Conservation (phyloP, 192 early-diverging fungal species). For the Gryganskiella cystojenkinii region DNA sequence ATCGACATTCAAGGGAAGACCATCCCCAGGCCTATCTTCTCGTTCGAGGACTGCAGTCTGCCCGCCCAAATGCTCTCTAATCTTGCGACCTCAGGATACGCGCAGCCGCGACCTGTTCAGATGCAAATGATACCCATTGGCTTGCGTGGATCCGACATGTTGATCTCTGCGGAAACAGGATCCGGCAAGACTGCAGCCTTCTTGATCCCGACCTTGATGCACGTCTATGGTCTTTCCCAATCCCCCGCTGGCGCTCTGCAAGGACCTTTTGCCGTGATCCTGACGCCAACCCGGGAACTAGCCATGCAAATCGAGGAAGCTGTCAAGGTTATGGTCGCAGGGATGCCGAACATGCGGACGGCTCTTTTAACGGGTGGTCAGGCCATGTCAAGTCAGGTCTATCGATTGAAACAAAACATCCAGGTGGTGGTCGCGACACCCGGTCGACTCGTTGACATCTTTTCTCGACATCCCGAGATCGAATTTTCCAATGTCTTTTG, state of each 20-base stretch:
- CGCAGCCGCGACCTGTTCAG: conserved; percentile 42
- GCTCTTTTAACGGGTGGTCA: conserved; percentile 64
- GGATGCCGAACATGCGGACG: conserved; percentile 62
- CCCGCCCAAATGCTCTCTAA: conserved; percentile 53
- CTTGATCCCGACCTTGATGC: conserved; percentile 56
- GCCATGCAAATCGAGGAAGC: conserved; percentile 61
- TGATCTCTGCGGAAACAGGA: conserved; percentile 59
- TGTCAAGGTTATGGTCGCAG: conserved; percentile 49
- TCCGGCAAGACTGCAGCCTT: conserved; percentile 65
- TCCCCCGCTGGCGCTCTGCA: conserved; percentile 18
- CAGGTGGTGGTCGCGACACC: conserved; percentile 69
- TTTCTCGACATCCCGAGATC: conserved; percentile 47
- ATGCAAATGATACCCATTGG: conserved; percentile 53
- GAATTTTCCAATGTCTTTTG: conserved; percentile 54
- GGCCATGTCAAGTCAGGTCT: conserved; percentile 61
- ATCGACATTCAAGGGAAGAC: conserved; percentile 55
- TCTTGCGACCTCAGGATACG: conserved; percentile 35
- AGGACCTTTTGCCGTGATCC: conserved; percentile 58
- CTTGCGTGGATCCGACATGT: conserved; percentile 60
- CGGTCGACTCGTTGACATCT: conserved; percentile 61
- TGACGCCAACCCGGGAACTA: conserved; percentile 64
- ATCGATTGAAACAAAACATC: conserved; percentile 64
- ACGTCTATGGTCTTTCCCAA: conserved; percentile 28
- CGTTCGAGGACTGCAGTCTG: conserved; percentile 57
- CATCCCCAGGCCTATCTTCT: conserved; percentile 54